Base-by-base conservation (phyloP, 805 yeast species). In the Citeromyces nyonsensis region DNA sequence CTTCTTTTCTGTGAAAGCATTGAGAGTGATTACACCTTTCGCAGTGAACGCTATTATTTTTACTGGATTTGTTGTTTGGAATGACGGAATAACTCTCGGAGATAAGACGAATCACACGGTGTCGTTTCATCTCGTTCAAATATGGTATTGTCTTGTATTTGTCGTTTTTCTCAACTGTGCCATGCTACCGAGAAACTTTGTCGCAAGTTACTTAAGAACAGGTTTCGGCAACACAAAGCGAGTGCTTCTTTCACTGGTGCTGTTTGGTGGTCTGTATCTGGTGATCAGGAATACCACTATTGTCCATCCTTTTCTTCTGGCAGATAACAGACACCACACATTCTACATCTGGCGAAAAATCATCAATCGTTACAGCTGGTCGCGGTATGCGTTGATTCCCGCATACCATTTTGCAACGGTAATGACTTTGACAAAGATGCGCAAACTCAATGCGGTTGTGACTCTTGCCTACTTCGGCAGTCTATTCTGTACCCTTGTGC, bases 271-370 rank as follows among this genome's bases (percentile, higher is more conserved):
- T 1, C 66, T 80, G 15, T 54, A 56, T 39, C 40, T 61, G 12
- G 45, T 69, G 2, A 63, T 82, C 13, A 59, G 72, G 25, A 60
- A 60, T 36, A 77, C 66, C 49, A 81, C 95, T 0, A 58, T 77
- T 3, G 75, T 73, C 2, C 98, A 91, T 51, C 96, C 96, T 6
- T 91, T 88, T 51, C 52, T 91, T 26, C 61, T 88, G 29, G 93
- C 97, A 0, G 98, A 91, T 51, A 91, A 91, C 56, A 69, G 98
- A 44, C 98, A 91, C 52, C 84, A 74, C 49, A 74, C 94, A 1
- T 91, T 91, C 50, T 91, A 91, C 52, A 54, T 91, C 25, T 82
- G 81, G 69, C 69, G 73, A 35, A 68, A 66, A 36, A 44, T 91
- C 18, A 66, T 88, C 29, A 54, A 68, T 41, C 55, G 60, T 14